Conservation (phyloP, 176 grass and related monocot species). For the Themeda triandra region DNA sequence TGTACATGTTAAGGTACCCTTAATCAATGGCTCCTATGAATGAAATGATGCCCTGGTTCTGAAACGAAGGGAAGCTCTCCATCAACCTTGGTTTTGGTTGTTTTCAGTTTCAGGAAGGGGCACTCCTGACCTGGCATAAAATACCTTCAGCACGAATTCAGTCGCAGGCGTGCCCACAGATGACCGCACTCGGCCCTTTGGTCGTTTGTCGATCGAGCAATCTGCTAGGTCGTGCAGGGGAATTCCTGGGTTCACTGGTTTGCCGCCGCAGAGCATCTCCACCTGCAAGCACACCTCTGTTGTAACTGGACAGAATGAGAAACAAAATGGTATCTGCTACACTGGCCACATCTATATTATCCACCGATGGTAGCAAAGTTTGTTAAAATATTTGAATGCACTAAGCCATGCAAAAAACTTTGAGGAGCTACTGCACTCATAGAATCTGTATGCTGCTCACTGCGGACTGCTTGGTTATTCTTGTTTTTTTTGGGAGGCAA, state of each 20-base stretch:
- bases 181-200: slow-evolving; percentile 32
- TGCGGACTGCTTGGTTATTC: not conserved
- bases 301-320: not conserved
- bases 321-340: not conserved
- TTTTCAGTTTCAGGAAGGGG: slow-evolving; percentile 14
- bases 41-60: not conserved
- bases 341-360: not conserved
- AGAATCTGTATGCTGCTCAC: not conserved
- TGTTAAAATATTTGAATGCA: not conserved
- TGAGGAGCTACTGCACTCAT: not conserved
- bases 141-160: slow-evolving; percentile 28
- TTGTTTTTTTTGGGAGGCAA: not conserved
- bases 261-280: slow-evolving; percentile 34
- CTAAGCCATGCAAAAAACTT: not conserved
- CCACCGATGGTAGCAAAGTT: not conserved
- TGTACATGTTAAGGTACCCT: slow-evolving; percentile 9
- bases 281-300: slow-evolving; percentile 39
- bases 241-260: slow-evolving; percentile 22
- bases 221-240: slow-evolving; percentile 38
- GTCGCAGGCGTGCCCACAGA: slow-evolving; percentile 31
- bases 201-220: slow-evolving; percentile 30
- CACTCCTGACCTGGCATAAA: slow-evolving; percentile 32
- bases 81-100: not conserved
- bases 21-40: not conserved
- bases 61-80: not conserved